These are phyloP conservation scores for Elsinoe perseae DNA, from an alignment of 2,329 filamentous ascomycete species.

Conservation along the genomic window DNA sequence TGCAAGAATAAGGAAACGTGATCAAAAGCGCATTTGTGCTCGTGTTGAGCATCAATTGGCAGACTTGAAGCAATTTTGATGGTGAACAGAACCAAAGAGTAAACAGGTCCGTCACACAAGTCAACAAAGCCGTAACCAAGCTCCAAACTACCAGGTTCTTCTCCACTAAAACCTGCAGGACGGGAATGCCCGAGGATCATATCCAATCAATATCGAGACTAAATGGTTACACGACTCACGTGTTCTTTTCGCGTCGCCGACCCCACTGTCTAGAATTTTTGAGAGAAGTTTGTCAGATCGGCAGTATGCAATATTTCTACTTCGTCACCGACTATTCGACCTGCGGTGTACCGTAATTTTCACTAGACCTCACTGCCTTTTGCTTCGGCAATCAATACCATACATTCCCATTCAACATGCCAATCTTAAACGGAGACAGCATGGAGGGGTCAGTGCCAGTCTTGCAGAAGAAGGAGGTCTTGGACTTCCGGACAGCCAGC, in stretches of 20 bases:
- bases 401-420: slow-evolving; percentile 56
- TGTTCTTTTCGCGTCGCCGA: neutral
- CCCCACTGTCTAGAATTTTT: slow-evolving; percentile 12
- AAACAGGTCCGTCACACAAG: neutral
- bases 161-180: neutral
- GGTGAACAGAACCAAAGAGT: neutral
- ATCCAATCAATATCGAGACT: neutral
- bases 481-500: slow-evolving; percentile 68
- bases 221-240: slow-evolving; percentile 1
- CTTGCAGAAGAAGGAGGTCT: slow-evolving; percentile 43
- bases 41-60: neutral
- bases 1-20: neutral
- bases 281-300: neutral
- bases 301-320: slow-evolving; percentile 7
- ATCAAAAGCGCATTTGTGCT: neutral
- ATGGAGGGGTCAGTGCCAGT: slow-evolving; percentile 43
- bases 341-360: slow-evolving; percentile 12
- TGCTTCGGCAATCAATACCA: neutral
- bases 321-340: slow-evolving; percentile 15
- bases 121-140: slow-evolving; percentile 7
- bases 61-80: slow-evolving; percentile 4
- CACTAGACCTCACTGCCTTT: no score
- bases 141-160: neutral
- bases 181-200: neutral
- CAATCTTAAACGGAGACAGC: slow-evolving; percentile 59